Base-by-base conservation (phyloP, 2,329 filamentous ascomycete genomes). In the Fusarium sarcochroum region DNA sequence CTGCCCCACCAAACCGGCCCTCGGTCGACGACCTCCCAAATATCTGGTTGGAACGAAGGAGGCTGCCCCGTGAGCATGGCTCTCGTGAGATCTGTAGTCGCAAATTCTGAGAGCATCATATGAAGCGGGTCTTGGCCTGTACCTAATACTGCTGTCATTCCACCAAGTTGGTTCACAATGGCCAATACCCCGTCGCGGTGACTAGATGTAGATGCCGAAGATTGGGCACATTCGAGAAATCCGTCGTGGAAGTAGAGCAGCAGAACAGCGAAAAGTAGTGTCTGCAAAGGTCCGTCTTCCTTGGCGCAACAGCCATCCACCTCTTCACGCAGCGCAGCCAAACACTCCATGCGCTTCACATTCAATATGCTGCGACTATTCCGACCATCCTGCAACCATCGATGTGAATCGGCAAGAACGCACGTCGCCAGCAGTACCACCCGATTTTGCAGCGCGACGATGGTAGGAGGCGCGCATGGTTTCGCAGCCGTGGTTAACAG, bases 71-170 rank as follows among this genome's bases (percentile, higher is more conserved):
- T 80, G 1, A 83, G 71, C 55, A 83, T 66, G 2, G 81, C 76
- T 11, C 80, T 78, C 1, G 80, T 83, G 11, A 83, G 73, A 56
- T 83, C 81, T 54, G 80, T 79, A 0, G 81, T 82, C 4, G 77
- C 77, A 45, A 83, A 83, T 47, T 82, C 80, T 0, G 81, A 82
- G 8, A 83, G 57, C 45, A 83, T 79, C 67, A 83, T 73, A 13
- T 80, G 75, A 5, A 78, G 62, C 2, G 77, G 70, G 20, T 77
- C 75, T 5, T 73, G 75, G 1, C 75, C 70, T 5, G 58, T 70
- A 2, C 42, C 58, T 3, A 78, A 21, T 1, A 76, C 75, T 0
- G 58, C 14, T 0, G 70, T 62, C 49, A 78, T 70, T 13, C 76
- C 77, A 0, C 77, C 77, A 1, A 79, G 68, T 20, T 74, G 73